Conservation (phyloP, 2,329 filamentous ascomycete species). For the Xylaria polymorpha region DNA sequence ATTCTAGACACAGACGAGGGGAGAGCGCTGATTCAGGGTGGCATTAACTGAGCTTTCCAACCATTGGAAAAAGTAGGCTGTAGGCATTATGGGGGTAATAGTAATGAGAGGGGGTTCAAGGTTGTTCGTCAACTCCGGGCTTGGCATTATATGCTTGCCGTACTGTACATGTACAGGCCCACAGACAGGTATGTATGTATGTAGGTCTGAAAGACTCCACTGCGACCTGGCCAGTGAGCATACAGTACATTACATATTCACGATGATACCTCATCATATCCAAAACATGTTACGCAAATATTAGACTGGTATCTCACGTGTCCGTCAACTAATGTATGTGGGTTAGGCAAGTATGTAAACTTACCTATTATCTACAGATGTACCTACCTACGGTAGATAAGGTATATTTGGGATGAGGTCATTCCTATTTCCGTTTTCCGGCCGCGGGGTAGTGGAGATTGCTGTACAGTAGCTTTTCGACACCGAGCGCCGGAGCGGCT, state of each 20-base stretch:
- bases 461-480: background rate
- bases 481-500: background rate
- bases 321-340: background rate
- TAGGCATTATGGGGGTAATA: background rate
- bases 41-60: background rate
- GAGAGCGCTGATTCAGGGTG: background rate
- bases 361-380: background rate
- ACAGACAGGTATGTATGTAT: background rate
- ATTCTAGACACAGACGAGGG: background rate
- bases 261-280: background rate
- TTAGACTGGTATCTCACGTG: background rate
- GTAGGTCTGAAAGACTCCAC: background rate
- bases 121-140: background rate
- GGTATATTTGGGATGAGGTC: background rate
- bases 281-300: background rate
- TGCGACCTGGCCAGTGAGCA: background rate
- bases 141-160: constrained; percentile 4
- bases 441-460: constrained; percentile 23
- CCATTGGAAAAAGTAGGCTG: background rate
- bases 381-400: background rate
- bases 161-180: too few species aligned
- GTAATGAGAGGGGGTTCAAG: background rate
- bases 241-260: background rate
- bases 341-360: background rate
- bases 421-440: constrained; percentile 3